Conservation (phyloP, 345 rosid genomes). For the Aegle marmelos region DNA sequence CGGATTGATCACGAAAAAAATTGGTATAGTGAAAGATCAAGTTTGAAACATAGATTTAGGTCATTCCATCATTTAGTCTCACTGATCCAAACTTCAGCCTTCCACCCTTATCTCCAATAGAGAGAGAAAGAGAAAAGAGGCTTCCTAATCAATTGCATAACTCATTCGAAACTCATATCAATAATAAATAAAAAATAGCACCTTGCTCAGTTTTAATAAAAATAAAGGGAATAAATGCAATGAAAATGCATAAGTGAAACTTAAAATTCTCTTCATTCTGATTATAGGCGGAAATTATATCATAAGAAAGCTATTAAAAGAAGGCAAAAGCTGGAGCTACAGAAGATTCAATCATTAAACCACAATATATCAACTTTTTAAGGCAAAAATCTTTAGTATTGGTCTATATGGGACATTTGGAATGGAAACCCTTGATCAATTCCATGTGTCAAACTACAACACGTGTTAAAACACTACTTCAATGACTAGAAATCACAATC, state of each 20-base stretch:
- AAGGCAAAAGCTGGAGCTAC: not conserved
- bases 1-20: too few relatives aligned
- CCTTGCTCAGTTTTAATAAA: not conserved
- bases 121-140: not conserved
- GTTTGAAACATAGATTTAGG: too few relatives aligned
- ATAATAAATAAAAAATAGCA: not conserved
- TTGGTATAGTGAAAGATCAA: too few relatives aligned
- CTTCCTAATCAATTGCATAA: not conserved
- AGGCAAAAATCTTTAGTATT: too few relatives aligned
- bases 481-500: too few relatives aligned
- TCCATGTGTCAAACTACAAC: too few relatives aligned
- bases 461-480: too few relatives aligned
- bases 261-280: not conserved
- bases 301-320: not conserved
- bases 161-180: not conserved
- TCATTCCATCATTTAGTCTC: too few relatives aligned
- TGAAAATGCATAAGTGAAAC: not conserved
- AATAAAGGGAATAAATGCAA: not conserved
- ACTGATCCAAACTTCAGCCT: too few relatives aligned
- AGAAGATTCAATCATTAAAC: not conserved
- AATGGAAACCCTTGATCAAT: too few relatives aligned
- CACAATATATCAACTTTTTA: not conserved
- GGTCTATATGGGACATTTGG: too few relatives aligned
- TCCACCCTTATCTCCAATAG: too few relatives aligned
- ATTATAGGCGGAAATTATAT: not conserved